Base-by-base conservation (phyloP, 2,329 filamentous ascomycete species). In the Myriangium duriaei region DNA sequence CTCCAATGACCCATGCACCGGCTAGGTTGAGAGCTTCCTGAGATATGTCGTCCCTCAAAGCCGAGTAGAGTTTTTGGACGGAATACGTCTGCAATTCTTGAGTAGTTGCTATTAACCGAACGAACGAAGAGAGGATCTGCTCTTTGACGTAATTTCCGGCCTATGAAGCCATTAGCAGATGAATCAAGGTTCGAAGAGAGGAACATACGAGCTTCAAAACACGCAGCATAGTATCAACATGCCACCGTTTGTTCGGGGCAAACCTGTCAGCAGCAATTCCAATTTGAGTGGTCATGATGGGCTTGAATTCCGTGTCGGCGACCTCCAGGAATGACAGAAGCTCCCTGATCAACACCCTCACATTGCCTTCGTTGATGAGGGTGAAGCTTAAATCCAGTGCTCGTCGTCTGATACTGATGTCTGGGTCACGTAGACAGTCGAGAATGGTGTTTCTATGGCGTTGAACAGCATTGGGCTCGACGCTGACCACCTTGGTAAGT, bases 371-470 rank as follows among this genome's bases (percentile, higher is more conserved):
- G 57, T 98, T 96, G 62, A 98, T 95, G 37, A 98, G 68, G 4
- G 92, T 98, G 56, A 98, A 98, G 61, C 91, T 96, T 41, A 98
- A 75, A 56, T 98, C 91, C 28, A 98, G 71, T n/a, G 91, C 91
- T 61, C 91, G 76, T 54, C 91, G 74, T 53, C 92, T 75, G 52
- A 98, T 98, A 63, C 88, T 96, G 59, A 98, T 96, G 64, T 98
- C 91, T 1, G 92, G 91, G 55, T 98, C 91, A 47, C 92, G 75
- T 43, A 98, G 64, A 62, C 91, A 98, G 59, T 98, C 91, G 24
- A 98, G 66, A 45, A 98, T 96, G 1, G 91, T 98, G 64, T 96
- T 98, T 39, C 92, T 77, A 60, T 98, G 91, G 55, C 91, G 73
- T 59, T 98, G 91, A 2, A 98, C 91, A 3, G 91, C 91, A 56